Evolutionary conservation across 306 rosid genomes (phyloP), one percentile per base, ranked within the genome.

Genomic region (Macrotyloma uniflorum): DNA sequence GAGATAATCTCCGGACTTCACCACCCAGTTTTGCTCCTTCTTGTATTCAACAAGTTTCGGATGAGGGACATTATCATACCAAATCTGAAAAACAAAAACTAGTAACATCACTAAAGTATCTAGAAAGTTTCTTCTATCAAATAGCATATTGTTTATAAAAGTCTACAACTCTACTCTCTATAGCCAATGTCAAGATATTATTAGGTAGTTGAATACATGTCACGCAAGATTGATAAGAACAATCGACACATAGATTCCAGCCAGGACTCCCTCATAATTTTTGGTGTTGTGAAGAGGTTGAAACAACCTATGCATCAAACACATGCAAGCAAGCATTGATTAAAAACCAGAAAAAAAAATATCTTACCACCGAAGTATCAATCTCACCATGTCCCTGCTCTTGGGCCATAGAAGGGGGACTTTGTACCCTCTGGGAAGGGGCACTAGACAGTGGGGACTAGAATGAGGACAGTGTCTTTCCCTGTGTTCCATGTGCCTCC

Each of bases 351-450:
- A 82, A 61, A 15, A 61, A 42, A 40, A 15, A 61, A 40, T n/a
- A 42, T 80, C 98, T 93, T 85, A 88, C 90, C 89, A 88, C 90
- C 89, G 33, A 90, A 90, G 81, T 75, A 89, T 67, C 78, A 90
- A 90, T 87, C 98, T 93, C 96, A 93, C 98, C 98, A 89, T 93
- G 88, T 93, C 98, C 93, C 94, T 87, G 93, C 98, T 89, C 90
- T 93, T 84, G 47, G 98, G 93, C 98, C 98, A 91, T 30, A 81
- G 87, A 76, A 91, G 86, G 58, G 85, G 92, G 45, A 78, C 30
- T 84, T 83, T 88, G 35, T 93, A 91, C 3, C 91, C 96, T 3
- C 3, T 14, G 7, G 98, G 91, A 36, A 91, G 90, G 9, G 93
- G 94, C 30, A 84, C 62, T 89, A 91, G 84, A 67, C 98, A 93